Conservation (phyloP, 257 asterid genomes). For the Jacaranda copaia region DNA sequence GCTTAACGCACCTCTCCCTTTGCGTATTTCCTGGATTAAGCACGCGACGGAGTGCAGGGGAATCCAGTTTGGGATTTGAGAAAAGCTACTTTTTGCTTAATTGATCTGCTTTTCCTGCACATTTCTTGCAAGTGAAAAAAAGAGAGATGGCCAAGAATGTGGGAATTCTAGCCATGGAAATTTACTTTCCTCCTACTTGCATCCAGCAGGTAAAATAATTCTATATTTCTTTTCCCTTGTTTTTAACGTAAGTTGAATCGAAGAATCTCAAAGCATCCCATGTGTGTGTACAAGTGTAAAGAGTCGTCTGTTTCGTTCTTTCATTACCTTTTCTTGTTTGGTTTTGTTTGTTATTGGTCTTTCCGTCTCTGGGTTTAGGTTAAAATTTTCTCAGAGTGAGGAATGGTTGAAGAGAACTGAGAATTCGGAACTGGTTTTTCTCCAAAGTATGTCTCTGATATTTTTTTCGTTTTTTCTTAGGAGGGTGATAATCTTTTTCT, state of each 20-base stretch:
- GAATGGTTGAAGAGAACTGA: slow-evolving; percentile 23
- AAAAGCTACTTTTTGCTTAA: background rate
- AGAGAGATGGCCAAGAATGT: slow-evolving; percentile 72
- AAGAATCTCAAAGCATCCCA: background rate
- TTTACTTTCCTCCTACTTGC: slow-evolving; percentile 96
- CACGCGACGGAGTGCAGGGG: background rate
- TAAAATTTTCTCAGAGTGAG: slow-evolving; percentile 1
- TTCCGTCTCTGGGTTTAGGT: slow-evolving; percentile 26
- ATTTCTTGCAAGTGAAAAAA: slow-evolving; percentile 22
- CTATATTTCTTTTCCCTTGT: background rate
- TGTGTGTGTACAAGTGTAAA: slow-evolving; percentile 26
- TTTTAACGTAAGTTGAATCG: slow-evolving; percentile 12
- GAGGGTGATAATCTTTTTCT: too few relatives aligned
- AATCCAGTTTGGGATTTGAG: slow-evolving; percentile 21
- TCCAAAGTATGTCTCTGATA: background rate
- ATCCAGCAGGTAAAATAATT: slow-evolving; percentile 75
- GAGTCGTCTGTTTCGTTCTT: slow-evolving; percentile 4
- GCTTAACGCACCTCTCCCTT: slow-evolving; percentile 29
- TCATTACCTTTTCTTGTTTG: background rate
- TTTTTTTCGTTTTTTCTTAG: background rate
- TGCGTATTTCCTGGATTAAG: slow-evolving; percentile 32
- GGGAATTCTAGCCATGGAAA: slow-evolving; percentile 95
- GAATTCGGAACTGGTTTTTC: slow-evolving; percentile 1
- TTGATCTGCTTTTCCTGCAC: slow-evolving; percentile 39
- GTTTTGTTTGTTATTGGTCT: slow-evolving; percentile 10